These are phyloP conservation scores for Lasiodiplodia citricola DNA, from an alignment of 2,329 filamentous ascomycete species.

Conservation along the genomic window DNA sequence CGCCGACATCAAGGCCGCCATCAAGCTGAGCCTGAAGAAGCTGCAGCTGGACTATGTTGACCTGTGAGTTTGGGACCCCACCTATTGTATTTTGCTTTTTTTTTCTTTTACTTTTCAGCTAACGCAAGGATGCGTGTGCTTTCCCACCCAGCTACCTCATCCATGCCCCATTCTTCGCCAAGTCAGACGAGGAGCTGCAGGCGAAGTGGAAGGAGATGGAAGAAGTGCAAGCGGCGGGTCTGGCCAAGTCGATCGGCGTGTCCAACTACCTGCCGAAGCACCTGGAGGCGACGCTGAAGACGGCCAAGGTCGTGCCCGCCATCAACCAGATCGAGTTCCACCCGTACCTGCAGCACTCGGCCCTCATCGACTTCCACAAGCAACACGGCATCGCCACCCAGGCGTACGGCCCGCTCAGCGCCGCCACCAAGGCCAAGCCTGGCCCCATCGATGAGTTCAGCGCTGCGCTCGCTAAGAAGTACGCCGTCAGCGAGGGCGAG, in stretches of 20 bases:
- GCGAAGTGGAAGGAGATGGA: slow-evolving; percentile 66
- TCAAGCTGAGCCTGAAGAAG: slow-evolving; percentile 64
- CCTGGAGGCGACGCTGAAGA: slow-evolving; percentile 59
- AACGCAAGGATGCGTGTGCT: neutral
- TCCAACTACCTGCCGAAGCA: slow-evolving; percentile 63
- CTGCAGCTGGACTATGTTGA: slow-evolving; percentile 67
- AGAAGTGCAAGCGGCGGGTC: slow-evolving; percentile 59
- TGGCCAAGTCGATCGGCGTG: slow-evolving; percentile 66
- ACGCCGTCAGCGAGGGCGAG: slow-evolving; percentile 63
- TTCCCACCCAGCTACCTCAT: slow-evolving; percentile 58
- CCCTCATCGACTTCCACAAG: slow-evolving; percentile 61
- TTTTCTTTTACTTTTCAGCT: neutral
- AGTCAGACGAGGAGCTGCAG: slow-evolving; percentile 61
- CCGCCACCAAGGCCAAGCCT: slow-evolving; percentile 59
- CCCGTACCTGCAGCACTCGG: slow-evolving; percentile 68
- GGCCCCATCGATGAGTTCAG: slow-evolving; percentile 63
- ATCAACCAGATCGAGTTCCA: slow-evolving; percentile 74
- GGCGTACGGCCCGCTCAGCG: slow-evolving; percentile 55
- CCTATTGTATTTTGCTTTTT: neutral
- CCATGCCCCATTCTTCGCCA: slow-evolving; percentile 64
- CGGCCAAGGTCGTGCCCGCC: slow-evolving; percentile 62
- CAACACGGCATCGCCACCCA: slow-evolving; percentile 54
- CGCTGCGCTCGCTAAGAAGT: slow-evolving; percentile 62
- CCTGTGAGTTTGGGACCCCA: slow-evolving; percentile 49
- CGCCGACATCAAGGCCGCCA: slow-evolving; percentile 59